phyloP scores from a whole-genome alignment of 192 early-diverging fungal species.

The Coemansia sp. region DNA sequence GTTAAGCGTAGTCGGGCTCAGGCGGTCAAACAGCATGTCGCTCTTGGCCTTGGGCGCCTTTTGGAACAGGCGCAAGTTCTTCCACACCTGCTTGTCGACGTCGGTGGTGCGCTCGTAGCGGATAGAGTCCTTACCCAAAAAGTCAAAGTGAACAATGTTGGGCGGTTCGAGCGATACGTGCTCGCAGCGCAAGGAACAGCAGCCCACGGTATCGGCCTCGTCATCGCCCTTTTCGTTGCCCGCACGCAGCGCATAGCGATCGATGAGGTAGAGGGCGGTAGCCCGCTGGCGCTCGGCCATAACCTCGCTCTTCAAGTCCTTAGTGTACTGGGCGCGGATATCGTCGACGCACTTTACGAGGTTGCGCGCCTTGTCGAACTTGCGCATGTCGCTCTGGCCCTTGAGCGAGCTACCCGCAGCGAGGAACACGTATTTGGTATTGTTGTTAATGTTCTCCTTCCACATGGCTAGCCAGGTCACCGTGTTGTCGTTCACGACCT shows the following conservation, averaged over 20 bases:
- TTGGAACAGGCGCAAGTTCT: conserved; percentile 90
- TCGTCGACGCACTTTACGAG: conserved; percentile 64
- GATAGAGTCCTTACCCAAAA: conserved; percentile 98
- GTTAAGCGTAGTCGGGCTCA: conserved; percentile 81
- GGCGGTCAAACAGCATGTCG: conserved; percentile 88
- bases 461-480: conserved; percentile 97
- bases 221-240: conserved; percentile 98
- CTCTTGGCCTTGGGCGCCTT: conserved; percentile 68
- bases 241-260: conserved; percentile 89
- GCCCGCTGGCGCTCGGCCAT: conserved; percentile 86
- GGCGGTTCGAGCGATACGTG: conserved; percentile 83
- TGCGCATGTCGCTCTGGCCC: conserved; percentile 91
- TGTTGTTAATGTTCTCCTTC: conserved; percentile 97
- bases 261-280: conserved; percentile 95
- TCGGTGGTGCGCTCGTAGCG: conserved; percentile 83
- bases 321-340: conserved; percentile 78
- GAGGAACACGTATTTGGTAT: conserved; percentile 92
- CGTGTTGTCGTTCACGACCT: conserved; percentile 82
- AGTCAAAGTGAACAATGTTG: conserved; percentile 88
- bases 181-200: conserved; percentile 93
- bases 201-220: conserved; percentile 98
- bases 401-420: conserved; percentile 92
- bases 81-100: conserved; percentile 88
- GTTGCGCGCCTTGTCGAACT: conserved; percentile 92
- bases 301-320: conserved; percentile 74